Evolutionary conservation across 306 rosid species (phyloP), one percentile per base, ranked within the genome.

Genomic region (Quillaja saponaria): DNA sequence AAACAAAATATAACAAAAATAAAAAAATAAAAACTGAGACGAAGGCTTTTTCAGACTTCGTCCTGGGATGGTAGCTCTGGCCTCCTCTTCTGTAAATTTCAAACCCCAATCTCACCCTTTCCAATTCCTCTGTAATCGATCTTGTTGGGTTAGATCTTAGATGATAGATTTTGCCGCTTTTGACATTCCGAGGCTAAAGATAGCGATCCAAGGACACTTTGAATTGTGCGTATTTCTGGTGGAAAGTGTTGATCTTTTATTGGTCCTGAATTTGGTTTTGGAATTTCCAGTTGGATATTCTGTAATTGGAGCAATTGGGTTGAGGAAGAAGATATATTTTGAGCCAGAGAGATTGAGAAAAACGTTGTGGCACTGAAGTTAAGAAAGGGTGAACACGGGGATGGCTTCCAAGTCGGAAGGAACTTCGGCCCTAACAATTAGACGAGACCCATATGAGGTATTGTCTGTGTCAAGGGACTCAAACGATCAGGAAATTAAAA

Each of bases 401-500:
- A 83, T 74, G 76, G 83, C 78, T 78, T 84, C 97, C 21, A 86
- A 88, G 55, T 67, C 73, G 79, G 96, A 92, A 78, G 96, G 96
- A 80, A 42, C 95, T 19, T 88, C 98, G 25, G 72, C 89, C 60
- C 89, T 88, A 58, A 82, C 88, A 21, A 64, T 44, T 71, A 83
- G 98, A 55, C 86, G 95, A 40, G 99, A 94, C 73, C 99, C 99
- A 6, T 94, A 94, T n/a, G 96, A 89, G 79, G 96, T 94, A 1
- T 79, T 94, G 63, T 59, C 71, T 15, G 85, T 94, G 28, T 68
- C 95, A 16, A 81, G 82, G 50, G 99, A 89, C 17, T 84, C 95
- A 14, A 69, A 80, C 58, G 99, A 94, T 47, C 97, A 89, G 67
- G 99, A 94, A 64, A 89, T 94, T 16, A 94, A 94, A 86, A 76